Conservation (phyloP, 345 rosid species). For the Trapa incisa region DNA sequence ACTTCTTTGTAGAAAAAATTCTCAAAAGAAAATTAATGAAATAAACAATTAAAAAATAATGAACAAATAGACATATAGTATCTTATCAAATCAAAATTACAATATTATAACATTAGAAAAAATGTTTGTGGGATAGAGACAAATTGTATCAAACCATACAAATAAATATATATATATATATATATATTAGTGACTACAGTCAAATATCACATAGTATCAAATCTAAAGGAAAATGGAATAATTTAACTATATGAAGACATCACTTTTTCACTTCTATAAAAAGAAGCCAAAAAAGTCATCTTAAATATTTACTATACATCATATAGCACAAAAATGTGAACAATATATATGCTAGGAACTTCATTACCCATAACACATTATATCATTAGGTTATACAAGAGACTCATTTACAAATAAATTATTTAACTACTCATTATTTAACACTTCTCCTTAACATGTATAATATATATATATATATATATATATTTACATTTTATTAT, state of each 20-base stretch:
- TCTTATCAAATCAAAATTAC: too few species aligned
- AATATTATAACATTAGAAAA: constrained; percentile 36
- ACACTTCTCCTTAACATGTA: too few species aligned
- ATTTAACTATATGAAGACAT: not conserved
- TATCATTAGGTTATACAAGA: too few species aligned
- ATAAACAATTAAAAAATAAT: too few species aligned
- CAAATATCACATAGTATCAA: not conserved
- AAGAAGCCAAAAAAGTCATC: not conserved
- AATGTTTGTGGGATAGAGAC: constrained; percentile 87
- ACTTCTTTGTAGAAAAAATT: too few species aligned
- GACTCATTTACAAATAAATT: too few species aligned
- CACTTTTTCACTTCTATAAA: not conserved
- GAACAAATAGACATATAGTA: too few species aligned
- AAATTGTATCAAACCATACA: constrained; percentile 26
- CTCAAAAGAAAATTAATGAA: too few species aligned
- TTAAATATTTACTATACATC: not conserved
- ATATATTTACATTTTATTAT: too few species aligned
- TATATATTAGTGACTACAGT: not conserved
- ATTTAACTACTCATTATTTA: too few species aligned
- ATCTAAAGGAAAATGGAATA: not conserved
- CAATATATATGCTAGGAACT: not conserved
- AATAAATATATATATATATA: not conserved
- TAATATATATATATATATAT: too few species aligned
- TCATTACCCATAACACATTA: too few species aligned
- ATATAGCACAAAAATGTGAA: not conserved